Base-by-base conservation (phyloP, 768 basidiomycete genomes). In the Xerocomellus chrysenteron region DNA sequence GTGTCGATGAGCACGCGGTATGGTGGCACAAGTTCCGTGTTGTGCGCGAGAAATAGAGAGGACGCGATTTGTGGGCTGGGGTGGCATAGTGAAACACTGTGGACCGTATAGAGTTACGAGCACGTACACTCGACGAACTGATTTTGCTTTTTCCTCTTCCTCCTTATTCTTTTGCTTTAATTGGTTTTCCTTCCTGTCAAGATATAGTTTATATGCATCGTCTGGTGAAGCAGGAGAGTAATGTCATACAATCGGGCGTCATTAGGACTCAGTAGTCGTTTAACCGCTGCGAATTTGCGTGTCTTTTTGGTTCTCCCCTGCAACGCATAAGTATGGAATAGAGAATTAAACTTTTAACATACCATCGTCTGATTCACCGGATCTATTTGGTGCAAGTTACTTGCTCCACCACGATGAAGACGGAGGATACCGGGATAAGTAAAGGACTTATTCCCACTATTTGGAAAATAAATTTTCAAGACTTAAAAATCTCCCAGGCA, bases 1-100 rank as follows among this genome's bases (percentile, higher is more conserved):
- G 97, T 99, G 74, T 99, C 97, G 57, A 99, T 93, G 40, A 99
- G 84, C 28, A 99, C 92, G 19, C 96, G 86, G 70, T 98, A 99
- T 4, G 97, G 97, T 0, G 97, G 97, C 0, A 92, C 95, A 46
- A 99, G 89, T 19, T 97, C 89, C 21, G 90, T 87, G 72, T 99
- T 98, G 72, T 98, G 97, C 5, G 90, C 86, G 41, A 99, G 80
- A 79, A 98, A 98, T 62, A 98, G 79, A 19, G 94, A 93, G 32
- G 94, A 90, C n/a, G 94, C 85, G 42, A 89, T 80, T 68, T 92
- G 89, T 4, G 90, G 84, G 45, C 94, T 96, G 67, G 16, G 39
- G 30, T 16, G 46, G 49, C 17, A 47, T 21, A 11, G n/a, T 55
- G 6, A 52, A 33, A 30, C 10, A 11, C 7, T 17, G 19, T 24